Evolutionary conservation across 768 basidiomycete genomes (phyloP), one percentile per base, ranked within the genome.

Genomic region (Fistulinella prunicolor): DNA sequence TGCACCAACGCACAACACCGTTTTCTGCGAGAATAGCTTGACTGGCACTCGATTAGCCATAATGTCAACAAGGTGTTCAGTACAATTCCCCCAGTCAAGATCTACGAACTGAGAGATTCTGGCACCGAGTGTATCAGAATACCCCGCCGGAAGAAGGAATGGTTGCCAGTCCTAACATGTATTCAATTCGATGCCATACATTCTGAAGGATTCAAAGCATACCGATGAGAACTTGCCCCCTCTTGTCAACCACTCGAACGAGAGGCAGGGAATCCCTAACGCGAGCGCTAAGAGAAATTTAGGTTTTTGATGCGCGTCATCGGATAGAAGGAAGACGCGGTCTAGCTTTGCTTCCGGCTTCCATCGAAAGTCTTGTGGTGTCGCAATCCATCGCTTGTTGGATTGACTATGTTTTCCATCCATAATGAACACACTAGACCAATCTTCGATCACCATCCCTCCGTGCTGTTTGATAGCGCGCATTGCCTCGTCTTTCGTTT

Each of bases 241-340:
- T 34, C 36, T 55, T 20, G 45, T 58, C 53, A 63, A 61, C 79
- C 83, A 93, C 10, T 73, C 67, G 6, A 74, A 63, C 1, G 75
- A 77, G 21, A 96, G 58, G 55, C 89, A 93, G 4, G 94, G 94
- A 43, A 96, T 82, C 10, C 93, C 93, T 34, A 93, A 71, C 0
- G 89, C 91, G 28, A 97, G 76, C 6, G 91, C 88, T 3, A 85
- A 75, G 44, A 95, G 71, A 58, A 79, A 92, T 65, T 94, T 94
- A 9, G 85, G 79, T 55, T 89, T 93, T 47, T 81, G 78, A 54
- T 75, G 80, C 9, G 75, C 63, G 13, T 82, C 78, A 52, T 89
- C 83, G 0, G 87, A 79, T 14, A 90, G 51, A 34, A 90, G 71
- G 65, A 89, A 88, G 20, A 86, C 72, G 13, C 78, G 75, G 26